These are phyloP conservation scores for Iberis amara DNA, from an alignment of 441 rosid species.

Conservation along the genomic window DNA sequence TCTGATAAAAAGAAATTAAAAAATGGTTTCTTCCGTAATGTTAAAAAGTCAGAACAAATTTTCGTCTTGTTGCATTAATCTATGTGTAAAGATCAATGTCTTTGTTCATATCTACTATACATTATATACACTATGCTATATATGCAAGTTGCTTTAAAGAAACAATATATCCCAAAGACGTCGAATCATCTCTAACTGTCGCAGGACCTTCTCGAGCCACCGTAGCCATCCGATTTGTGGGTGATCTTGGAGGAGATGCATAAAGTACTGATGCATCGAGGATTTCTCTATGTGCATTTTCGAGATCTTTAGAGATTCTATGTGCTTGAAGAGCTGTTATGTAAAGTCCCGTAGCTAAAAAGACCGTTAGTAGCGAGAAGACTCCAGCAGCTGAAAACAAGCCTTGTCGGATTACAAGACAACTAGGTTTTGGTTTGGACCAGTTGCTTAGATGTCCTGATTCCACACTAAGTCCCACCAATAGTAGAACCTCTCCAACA, in stretches of 20 bases:
- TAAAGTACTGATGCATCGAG: constrained; percentile 51
- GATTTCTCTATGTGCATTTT: constrained; percentile 42
- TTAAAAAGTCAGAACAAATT: too few relatives aligned
- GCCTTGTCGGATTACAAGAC: constrained; percentile 62
- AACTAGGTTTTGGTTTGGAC: constrained; percentile 58
- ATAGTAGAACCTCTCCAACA: constrained; percentile 60
- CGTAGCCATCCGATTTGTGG: constrained; percentile 36
- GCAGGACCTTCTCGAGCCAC: constrained; percentile 56
- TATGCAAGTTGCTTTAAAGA: constrained; percentile 33
- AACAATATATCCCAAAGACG: constrained; percentile 23
- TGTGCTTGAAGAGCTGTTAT: constrained; percentile 59
- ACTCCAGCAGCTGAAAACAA: constrained; percentile 76
- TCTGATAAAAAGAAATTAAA: too few relatives aligned
- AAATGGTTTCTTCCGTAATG: too few relatives aligned
- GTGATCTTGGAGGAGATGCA: constrained; percentile 68
- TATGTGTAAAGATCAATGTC: too few relatives aligned
- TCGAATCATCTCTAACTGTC: constrained; percentile 30
- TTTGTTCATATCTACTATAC: too few relatives aligned
- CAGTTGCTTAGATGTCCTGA: constrained; percentile 84
- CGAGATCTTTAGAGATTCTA: constrained; percentile 48
- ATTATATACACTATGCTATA: constrained; percentile 6
- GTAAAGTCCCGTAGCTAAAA: constrained; percentile 63
- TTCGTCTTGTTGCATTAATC: too few relatives aligned
- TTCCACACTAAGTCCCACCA: constrained; percentile 78
- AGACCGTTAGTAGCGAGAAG: constrained; percentile 53